Evolutionary conservation across 2,329 filamentous ascomycete genomes (phyloP).

Genomic region (Teratosphaeria viscida): DNA sequence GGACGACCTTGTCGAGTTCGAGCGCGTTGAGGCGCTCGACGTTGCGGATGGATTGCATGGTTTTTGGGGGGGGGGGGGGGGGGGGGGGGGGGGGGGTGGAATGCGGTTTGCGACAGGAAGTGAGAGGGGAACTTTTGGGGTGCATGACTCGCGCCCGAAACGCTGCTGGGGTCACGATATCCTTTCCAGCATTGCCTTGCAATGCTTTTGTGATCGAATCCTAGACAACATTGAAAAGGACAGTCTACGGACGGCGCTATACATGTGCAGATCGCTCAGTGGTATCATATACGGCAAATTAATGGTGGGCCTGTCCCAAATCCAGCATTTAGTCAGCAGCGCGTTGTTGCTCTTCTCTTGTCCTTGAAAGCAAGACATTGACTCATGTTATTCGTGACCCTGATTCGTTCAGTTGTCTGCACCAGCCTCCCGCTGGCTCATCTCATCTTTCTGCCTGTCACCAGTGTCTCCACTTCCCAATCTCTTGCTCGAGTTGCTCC

Average conservation of each 20-base stretch:
- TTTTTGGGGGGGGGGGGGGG: neutral
- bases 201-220: no score
- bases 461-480: neutral
- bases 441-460: neutral
- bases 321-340: neutral
- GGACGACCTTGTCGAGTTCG: slow-evolving; percentile 81
- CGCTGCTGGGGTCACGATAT: neutral
- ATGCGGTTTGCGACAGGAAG: neutral
- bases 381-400: neutral
- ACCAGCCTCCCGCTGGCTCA: neutral
- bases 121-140: neutral
- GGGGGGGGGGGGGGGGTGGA: neutral
- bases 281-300: neutral
- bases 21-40: slow-evolving; percentile 89
- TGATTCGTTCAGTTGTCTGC: neutral
- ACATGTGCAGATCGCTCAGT: neutral
- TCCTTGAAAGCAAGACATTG: neutral
- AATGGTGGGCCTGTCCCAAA: neutral
- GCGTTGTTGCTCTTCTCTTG: neutral
- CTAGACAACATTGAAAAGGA: no score
- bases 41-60: slow-evolving; percentile 88
- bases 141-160: neutral
- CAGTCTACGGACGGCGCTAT: neutral
- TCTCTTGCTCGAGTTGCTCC: slow-evolving; percentile 3
- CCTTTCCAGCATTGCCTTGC: no score